These are phyloP conservation scores for Leonotis leonurus DNA, from an alignment of 257 asterid genomes.

Conservation along the genomic window DNA sequence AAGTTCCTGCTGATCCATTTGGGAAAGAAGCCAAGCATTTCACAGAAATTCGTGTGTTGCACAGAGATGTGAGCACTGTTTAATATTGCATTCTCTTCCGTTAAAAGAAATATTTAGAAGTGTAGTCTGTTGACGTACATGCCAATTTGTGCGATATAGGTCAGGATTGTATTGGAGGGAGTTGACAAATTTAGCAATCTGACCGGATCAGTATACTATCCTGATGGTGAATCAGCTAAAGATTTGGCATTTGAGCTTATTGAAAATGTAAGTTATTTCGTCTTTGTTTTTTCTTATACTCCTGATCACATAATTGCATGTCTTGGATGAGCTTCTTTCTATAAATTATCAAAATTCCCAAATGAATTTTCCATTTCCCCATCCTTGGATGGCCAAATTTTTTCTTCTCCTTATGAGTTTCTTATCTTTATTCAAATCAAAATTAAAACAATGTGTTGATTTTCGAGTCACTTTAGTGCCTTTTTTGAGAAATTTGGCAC, in stretches of 20 bases:
- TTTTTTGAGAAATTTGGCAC: neutral
- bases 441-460: neutral
- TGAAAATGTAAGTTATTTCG: constrained; percentile 52
- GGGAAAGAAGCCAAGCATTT: constrained; percentile 98
- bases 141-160: constrained; percentile 41
- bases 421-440: neutral
- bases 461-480: neutral
- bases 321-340: too few species aligned
- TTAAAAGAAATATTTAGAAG: neutral
- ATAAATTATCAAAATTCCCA: neutral
- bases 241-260: constrained; percentile 89
- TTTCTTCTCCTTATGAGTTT: neutral
- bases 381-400: neutral
- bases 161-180: constrained; percentile 90
- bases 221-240: constrained; percentile 85
- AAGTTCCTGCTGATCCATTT: constrained; percentile 75
- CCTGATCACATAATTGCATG: neutral
- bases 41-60: constrained; percentile 83
- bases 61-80: constrained; percentile 69
- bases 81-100: neutral
- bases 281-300: neutral
- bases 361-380: neutral
- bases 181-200: constrained; percentile 88
- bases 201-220: constrained; percentile 79
- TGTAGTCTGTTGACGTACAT: constrained; percentile 5